These are phyloP conservation scores for Pulveroboletus sp. DNA, from an alignment of 1,284 basidiomycete genomes.

Conservation along the genomic window DNA sequence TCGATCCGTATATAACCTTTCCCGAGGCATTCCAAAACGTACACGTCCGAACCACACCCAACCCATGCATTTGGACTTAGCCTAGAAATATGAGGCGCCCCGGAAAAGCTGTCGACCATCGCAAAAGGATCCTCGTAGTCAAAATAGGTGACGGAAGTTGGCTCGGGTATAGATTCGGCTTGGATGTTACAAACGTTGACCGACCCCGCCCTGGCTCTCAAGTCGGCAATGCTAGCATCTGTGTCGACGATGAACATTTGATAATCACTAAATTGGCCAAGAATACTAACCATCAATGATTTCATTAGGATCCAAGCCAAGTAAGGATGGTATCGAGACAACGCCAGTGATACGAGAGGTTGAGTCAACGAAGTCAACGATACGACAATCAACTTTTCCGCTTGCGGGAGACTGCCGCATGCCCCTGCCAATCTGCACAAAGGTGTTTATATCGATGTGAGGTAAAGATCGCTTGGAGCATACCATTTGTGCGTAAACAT, in stretches of 20 bases:
- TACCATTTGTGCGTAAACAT: constrained; percentile 94
- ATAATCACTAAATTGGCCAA: constrained; percentile 1
- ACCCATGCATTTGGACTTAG: constrained; percentile 75
- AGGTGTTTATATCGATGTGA: background rate
- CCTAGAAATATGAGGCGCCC: constrained; percentile 52
- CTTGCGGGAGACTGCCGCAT: constrained; percentile 84
- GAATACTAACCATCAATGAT: constrained; percentile 58
- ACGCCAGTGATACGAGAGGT: constrained; percentile 70
- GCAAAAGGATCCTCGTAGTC: constrained; percentile 83
- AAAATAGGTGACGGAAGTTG: constrained; percentile 71
- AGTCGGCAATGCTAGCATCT: constrained; percentile 54
- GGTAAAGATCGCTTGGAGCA: constrained; percentile 14
- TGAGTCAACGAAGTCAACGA: constrained; percentile 92
- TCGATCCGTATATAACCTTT: constrained; percentile 77
- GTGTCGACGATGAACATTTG: constrained; percentile 6
- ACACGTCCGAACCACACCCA: constrained; percentile 72
- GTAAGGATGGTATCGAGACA: constrained; percentile 81
- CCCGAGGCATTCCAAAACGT: constrained; percentile 79
- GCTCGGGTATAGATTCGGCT: constrained; percentile 47
- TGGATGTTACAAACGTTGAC: constrained; percentile 15
- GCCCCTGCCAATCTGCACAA: constrained; percentile 84
- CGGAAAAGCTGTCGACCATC: constrained; percentile 53
- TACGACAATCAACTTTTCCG: constrained; percentile 82
- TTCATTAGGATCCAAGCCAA: constrained; percentile 80
- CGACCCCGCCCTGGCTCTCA: constrained; percentile 46